Evolutionary conservation across 306 rosid genomes (phyloP).

Genomic region (Corylus avellana): DNA sequence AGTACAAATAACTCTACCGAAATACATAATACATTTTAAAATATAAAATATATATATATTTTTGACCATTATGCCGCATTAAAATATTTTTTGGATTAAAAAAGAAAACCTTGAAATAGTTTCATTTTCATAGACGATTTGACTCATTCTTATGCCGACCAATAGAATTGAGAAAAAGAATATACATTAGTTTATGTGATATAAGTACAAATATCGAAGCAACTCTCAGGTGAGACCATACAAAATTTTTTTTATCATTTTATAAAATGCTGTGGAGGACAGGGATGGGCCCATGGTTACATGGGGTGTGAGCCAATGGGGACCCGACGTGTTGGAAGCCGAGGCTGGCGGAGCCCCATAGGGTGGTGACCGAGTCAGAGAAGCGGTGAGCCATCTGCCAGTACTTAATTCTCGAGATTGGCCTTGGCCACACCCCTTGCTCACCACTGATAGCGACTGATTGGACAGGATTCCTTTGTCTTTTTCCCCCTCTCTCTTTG

Average conservation of each 20-base stretch:
- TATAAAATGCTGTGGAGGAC: neutral
- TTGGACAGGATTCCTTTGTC: slow-evolving; percentile 39
- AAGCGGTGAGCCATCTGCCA: neutral
- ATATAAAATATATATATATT: no score
- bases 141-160: no score
- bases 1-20: no score
- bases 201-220: neutral
- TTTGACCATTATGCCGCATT: no score
- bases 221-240: neutral
- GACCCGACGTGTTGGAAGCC: slow-evolving; percentile 1
- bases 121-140: no score
- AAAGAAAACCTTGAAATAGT: no score
- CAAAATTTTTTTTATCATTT: neutral
- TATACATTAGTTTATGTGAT: neutral
- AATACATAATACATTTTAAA: no score
- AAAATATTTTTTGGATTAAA: no score
- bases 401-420: neutral
- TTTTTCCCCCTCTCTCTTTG: slow-evolving; percentile 7
- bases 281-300: slow-evolving; percentile 1
- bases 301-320: slow-evolving; percentile 15
- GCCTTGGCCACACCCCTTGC: neutral
- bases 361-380: slow-evolving; percentile 8
- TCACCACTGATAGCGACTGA: slow-evolving; percentile 26
- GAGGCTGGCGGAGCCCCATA: neutral
- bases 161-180: no score